Evolutionary conservation across 139 green algal genomes (phyloP).

Genomic region (Choricystis sp.): DNA sequence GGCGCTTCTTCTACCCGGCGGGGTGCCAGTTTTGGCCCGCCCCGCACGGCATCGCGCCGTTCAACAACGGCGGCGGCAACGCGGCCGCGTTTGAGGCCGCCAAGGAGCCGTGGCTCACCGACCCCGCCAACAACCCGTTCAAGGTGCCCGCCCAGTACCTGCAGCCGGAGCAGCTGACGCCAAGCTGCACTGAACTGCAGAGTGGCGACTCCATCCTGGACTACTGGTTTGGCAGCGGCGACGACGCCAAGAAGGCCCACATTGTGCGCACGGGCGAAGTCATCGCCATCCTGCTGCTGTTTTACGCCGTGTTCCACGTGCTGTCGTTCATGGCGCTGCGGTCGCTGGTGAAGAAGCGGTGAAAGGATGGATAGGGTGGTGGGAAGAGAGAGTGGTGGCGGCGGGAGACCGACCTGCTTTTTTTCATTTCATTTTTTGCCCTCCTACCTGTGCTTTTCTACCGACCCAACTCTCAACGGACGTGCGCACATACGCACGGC

Average conservation of each 20-base stretch:
- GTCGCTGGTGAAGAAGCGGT: not conserved
- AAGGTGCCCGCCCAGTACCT: not conserved
- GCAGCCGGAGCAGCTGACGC: not conserved
- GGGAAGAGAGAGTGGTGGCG: not conserved
- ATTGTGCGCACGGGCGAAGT: not conserved
- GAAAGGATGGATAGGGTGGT: not conserved
- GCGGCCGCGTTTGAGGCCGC: not conserved
- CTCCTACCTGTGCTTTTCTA: no score
- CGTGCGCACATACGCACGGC: no score
- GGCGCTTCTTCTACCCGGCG: not conserved
- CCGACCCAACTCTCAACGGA: no score
- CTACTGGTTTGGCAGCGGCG: no score
- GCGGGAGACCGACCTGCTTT: not conserved
- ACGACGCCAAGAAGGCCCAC: no score
- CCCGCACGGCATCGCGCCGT: no score
- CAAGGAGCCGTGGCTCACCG: not conserved
- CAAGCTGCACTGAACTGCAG: not conserved
- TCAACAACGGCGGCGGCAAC: no score
- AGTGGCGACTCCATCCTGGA: not conserved
- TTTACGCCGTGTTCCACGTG: conserved; percentile 5
- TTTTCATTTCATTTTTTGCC: not conserved
- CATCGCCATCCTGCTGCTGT: conserved; percentile 1
- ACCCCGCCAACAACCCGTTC: not conserved
- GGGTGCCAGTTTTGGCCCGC: not conserved
- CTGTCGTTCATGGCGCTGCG: not conserved